Percentiles rank a stretch among this genome's conserved stretches.
phyloP scores from a whole-genome alignment of 108 stramenopile species.

The Cyclotella atomus region DNA sequence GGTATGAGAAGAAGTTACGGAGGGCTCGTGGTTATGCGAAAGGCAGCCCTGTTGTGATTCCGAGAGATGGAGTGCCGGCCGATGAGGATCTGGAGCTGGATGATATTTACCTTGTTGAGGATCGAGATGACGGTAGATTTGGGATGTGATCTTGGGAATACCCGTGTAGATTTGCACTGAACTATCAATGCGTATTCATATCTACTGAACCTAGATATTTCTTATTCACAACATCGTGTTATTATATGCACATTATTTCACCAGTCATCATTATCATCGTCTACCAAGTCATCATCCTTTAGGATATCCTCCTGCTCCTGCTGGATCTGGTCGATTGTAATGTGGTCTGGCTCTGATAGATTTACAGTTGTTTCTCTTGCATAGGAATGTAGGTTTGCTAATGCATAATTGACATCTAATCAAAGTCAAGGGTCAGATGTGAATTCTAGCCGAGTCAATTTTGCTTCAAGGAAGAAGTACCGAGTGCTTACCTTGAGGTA shows the following conservation, averaged over 20 bases:
- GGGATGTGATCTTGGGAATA: background rate
- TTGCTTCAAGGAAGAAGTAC: background rate
- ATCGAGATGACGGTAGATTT: background rate
- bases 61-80: constrained; percentile 28
- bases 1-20: constrained; percentile 31
- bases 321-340: background rate
- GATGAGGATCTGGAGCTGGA: constrained; percentile 46
- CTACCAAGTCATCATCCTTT: constrained; percentile 45
- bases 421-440: constrained; percentile 11
- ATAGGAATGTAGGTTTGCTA: constrained; percentile 63
- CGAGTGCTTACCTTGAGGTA: constrained; percentile 51
- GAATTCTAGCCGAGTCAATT: background rate
- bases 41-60: constrained; percentile 21
- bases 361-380: constrained; percentile 31
- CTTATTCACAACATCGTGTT: too few species aligned
- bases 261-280: constrained; percentile 35
- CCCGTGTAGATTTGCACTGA: too few species aligned
- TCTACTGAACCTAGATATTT: too few species aligned
- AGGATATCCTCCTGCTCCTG: constrained; percentile 10
- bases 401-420: constrained; percentile 55
- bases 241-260: too few species aligned
- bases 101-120: constrained; percentile 34
- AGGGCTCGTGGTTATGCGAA: constrained; percentile 6
- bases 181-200: too few species aligned
- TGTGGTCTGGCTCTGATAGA: constrained; percentile 3